Base-by-base conservation (phyloP, 192 early-diverging fungal species). In the Umbelopsis sp. region DNA sequence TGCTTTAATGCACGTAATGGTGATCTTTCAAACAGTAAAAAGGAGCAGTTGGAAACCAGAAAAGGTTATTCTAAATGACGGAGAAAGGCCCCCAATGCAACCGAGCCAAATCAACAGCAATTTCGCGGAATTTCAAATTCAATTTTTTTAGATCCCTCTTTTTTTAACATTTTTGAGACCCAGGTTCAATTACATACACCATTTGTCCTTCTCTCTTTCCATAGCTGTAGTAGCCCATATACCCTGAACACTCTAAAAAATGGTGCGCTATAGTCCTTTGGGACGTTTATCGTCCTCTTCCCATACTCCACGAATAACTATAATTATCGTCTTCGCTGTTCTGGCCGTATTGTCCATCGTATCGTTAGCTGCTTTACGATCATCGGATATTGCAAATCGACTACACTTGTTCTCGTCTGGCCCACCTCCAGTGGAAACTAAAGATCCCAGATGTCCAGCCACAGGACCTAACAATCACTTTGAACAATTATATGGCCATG, bases 401-500 rank as follows among this genome's bases (percentile, higher is more conserved):
- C 29, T 62, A 17, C 56, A 62, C 17, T 17, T 62, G 4, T 62
- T 34, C 8, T 62, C 56, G 17, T 53, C 52, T 22, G 11, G 24
- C 14, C 31, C 56, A 32, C 4, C 32, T 62, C 16, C 26, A 62
- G 14, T 11, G 31, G 56, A 62, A 31, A 20, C 12, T 0, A 32
- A 34, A n/a, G 56, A 62, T 62, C 26, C 56, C 20, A 62, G 26
- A 32, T 62, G 56, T 34, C 56, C 56, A 34, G 56, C 56, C 5
- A 62, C 31, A 5, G 56, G 56, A 32, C 56, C 56, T n/a, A 62
- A 62, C 17, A 62, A 62, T 32, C 56, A 62, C 8, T 62, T 34
- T 34, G 56, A 62, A 20, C 56, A 70, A 51, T 31, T 52, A 53
- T 70, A 70, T 50, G 68, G 68, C 14, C 49, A 70, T 53, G 68